These are phyloP conservation scores for Podospora appendiculata DNA, from an alignment of 495 filamentous ascomycete genomes.

Conservation along the genomic window DNA sequence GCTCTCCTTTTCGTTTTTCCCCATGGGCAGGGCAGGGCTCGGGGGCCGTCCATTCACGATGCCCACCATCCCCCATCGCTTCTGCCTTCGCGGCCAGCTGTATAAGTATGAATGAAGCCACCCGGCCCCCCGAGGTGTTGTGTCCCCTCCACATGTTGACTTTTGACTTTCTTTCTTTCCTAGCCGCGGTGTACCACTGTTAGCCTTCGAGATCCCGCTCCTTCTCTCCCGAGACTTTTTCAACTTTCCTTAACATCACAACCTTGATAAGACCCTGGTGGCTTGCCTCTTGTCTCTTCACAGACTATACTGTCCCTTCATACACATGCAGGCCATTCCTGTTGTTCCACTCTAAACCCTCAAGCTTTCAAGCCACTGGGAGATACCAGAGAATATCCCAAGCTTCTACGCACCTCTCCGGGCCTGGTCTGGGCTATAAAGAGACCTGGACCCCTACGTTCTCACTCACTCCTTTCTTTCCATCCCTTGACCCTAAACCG, in stretches of 20 bases:
- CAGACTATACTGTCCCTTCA: too few species aligned
- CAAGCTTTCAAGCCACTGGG: too few species aligned
- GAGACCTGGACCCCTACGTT: not conserved
- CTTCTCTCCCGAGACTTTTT: not conserved
- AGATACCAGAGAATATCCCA: too few species aligned
- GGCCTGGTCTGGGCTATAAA: not conserved
- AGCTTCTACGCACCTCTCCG: not conserved
- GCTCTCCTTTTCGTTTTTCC: not conserved
- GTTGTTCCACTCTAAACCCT: too few species aligned
- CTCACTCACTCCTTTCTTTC: not conserved
- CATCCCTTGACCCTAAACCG: not conserved
- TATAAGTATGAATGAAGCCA: conserved; percentile 2
- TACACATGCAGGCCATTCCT: too few species aligned
- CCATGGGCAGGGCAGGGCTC: not conserved
- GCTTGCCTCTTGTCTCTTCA: too few species aligned
- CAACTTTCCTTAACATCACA: not conserved
- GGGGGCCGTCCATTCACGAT: not conserved
- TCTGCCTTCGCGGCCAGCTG: not conserved
- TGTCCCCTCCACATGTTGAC: not conserved
- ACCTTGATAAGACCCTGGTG: not conserved
- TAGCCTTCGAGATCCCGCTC: not conserved
- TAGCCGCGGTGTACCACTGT: not conserved
- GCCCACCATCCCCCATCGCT: not conserved
- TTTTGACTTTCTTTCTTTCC: not conserved
- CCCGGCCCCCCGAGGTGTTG: not conserved